Percentiles rank a stretch among this genome's conserved stretches.
These are phyloP conservation scores for Protomyces arabidopsidicola DNA, from an alignment of 1,139 yeast species.

Conservation along the genomic window DNA sequence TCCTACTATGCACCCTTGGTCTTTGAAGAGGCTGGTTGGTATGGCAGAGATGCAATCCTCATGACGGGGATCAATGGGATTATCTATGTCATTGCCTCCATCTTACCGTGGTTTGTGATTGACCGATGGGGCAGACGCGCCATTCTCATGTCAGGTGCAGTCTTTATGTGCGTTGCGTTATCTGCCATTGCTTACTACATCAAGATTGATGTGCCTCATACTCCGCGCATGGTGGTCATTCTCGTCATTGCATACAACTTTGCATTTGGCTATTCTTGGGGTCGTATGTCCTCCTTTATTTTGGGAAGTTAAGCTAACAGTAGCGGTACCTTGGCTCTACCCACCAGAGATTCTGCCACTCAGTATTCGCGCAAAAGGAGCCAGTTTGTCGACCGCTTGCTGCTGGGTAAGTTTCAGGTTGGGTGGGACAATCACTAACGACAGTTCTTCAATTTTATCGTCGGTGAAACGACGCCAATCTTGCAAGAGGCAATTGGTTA, in stretches of 20 bases:
- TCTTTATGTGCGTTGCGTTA: slow-evolving; percentile 70
- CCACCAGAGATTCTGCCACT: slow-evolving; percentile 85
- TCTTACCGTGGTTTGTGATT: slow-evolving; percentile 88
- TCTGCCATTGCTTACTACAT: slow-evolving; percentile 63
- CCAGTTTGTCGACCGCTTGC: slow-evolving; percentile 75
- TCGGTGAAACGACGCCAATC: slow-evolving; percentile 86
- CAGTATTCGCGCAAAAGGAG: slow-evolving; percentile 85
- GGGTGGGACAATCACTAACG: slow-evolving; percentile 40
- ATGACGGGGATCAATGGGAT: slow-evolving; percentile 90
- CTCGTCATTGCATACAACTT: slow-evolving; percentile 77
- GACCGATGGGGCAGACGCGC: slow-evolving; percentile 91
- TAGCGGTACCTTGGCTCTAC: slow-evolving; percentile 87
- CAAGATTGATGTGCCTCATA: slow-evolving; percentile 53
- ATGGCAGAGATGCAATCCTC: slow-evolving; percentile 76
- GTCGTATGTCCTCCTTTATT: slow-evolving; percentile 60
- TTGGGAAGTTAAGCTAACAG: not conserved
- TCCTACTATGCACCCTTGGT: slow-evolving; percentile 91
- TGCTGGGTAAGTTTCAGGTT: not conserved
- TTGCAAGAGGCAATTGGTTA: slow-evolving; percentile 71
- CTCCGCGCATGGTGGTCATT: slow-evolving; percentile 68
- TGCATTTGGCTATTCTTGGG: slow-evolving; percentile 24
- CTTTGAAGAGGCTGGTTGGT: slow-evolving; percentile 93
- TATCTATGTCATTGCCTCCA: slow-evolving; percentile 66
- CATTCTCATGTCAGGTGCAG: slow-evolving; percentile 68
- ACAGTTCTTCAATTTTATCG: slow-evolving; percentile 91